A percentile compares a stretch with the other conserved stretches of the same genome.
Evolutionary conservation across 2,329 filamentous ascomycete genomes (phyloP).

Genomic region (Arthroderma uncinatum): DNA sequence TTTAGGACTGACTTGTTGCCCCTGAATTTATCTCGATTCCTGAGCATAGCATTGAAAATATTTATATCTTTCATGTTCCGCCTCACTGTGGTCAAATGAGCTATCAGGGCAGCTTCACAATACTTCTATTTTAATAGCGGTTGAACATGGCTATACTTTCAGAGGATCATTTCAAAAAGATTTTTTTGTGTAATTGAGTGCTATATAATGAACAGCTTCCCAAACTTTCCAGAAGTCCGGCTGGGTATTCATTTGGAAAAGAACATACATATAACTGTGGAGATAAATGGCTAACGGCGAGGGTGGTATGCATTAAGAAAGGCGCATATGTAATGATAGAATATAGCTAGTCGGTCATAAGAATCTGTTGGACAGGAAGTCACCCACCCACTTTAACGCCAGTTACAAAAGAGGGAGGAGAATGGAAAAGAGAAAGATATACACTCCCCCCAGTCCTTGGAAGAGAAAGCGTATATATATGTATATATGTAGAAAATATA

Average conservation of each 20-base stretch:
- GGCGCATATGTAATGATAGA: background rate
- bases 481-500: background rate
- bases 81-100: background rate
- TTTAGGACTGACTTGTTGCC: too few relatives aligned
- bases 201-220: background rate
- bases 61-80: background rate
- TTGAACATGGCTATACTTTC: too few relatives aligned
- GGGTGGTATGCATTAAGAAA: background rate
- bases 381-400: background rate
- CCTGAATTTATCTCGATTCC: background rate
- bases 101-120: background rate
- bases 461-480: background rate
- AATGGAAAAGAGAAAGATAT: background rate
- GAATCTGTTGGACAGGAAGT: background rate
- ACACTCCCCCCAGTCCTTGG: background rate
- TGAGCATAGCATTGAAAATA: background rate
- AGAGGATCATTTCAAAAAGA: background rate
- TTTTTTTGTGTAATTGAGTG: background rate
- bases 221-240: background rate
- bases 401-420: background rate
- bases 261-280: background rate
- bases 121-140: too few relatives aligned
- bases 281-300: background rate
- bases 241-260: background rate
- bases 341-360: background rate